Evolutionary conservation across 139 green algal genomes (phyloP), one percentile per base, ranked within the genome.

Genomic region (Closterium sp.): DNA sequence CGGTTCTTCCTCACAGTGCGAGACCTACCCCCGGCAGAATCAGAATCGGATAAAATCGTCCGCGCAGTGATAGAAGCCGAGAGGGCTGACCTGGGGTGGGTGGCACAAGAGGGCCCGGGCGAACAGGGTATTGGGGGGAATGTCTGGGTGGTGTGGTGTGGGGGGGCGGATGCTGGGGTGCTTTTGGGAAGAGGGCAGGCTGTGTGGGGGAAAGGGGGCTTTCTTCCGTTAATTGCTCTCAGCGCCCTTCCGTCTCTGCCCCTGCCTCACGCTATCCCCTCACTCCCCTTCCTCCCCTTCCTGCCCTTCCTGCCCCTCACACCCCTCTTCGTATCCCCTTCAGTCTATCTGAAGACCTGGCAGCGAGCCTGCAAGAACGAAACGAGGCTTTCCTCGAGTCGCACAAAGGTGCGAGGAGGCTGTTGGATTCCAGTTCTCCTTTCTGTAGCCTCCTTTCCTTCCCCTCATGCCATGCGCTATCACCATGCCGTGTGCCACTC

Each of bases 1-100:
- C 42, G 91, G 0, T 94, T 94, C 31, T 94, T 94, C 89, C 28
- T 73, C 22, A 31, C 30, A 22, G 91, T 94, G 88, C 31, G 86
- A 4, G 38, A 29, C 11, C 88, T 94, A 9, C 91, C 91, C 27
- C 17, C 50, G 19, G 29, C 88, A 21, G 31, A 79, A 28, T 91
- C 28, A 27, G 91, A 93, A 28, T 91, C 29, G 5, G 89, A 94
- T 29, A 62, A 30, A 84, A 21, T 94, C n/a, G 91, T 94, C 29
- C 38, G 50, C 0, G 62, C 62, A 70, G 91, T 94, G 10, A 89
- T 94, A 2, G 45, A 34, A 24, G 17, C 31, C 13, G 91, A 94
- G 91, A 90, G 88, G 89, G 89, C 42, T 22, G 88, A 93, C 22
- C 31, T 94, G 30, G 79, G 31, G 90, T 93, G 70, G 85, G 88